These are phyloP conservation scores for Saccharomyces paradoxus DNA, from an alignment of 805 yeast species.

Conservation along the genomic window DNA sequence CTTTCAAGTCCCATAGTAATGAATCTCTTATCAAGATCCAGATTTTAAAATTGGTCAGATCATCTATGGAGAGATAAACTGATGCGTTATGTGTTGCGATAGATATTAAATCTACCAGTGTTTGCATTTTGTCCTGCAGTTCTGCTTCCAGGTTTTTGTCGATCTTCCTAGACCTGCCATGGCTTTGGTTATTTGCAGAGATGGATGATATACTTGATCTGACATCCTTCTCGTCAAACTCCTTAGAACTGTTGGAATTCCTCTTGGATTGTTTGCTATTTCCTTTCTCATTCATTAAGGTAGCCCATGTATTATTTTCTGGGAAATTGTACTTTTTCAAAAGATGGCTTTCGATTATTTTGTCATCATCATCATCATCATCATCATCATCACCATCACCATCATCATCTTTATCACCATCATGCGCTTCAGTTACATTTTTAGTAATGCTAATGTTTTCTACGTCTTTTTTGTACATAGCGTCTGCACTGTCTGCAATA, in stretches of 20 bases:
- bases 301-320: slow-evolving; percentile 29
- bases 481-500: slow-evolving; percentile 7
- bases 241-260: neutral
- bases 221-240: neutral
- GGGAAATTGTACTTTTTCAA: slow-evolving; percentile 26
- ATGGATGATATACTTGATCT: neutral
- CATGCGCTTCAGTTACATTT: slow-evolving; percentile 5
- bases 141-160: slow-evolving; percentile 5
- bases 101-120: slow-evolving; percentile 20
- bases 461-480: neutral
- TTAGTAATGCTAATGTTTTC: slow-evolving; percentile 13
- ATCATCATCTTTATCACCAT: neutral
- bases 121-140: slow-evolving; percentile 14
- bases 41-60: slow-evolving; percentile 24
- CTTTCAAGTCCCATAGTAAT: slow-evolving; percentile 25
- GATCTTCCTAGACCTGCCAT: slow-evolving; percentile 3
- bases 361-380: slow-evolving; percentile 15
- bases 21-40: slow-evolving; percentile 31
- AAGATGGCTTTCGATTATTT: slow-evolving; percentile 3
- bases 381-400: slow-evolving; percentile 3
- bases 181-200: neutral
- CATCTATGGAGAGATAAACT: slow-evolving; percentile 25
- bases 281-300: slow-evolving; percentile 17
- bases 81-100: slow-evolving; percentile 29
- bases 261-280: slow-evolving; percentile 5